phyloP scores from a whole-genome alignment of 2,329 filamentous ascomycete genomes.

The Metarhizium anisopliae region DNA sequence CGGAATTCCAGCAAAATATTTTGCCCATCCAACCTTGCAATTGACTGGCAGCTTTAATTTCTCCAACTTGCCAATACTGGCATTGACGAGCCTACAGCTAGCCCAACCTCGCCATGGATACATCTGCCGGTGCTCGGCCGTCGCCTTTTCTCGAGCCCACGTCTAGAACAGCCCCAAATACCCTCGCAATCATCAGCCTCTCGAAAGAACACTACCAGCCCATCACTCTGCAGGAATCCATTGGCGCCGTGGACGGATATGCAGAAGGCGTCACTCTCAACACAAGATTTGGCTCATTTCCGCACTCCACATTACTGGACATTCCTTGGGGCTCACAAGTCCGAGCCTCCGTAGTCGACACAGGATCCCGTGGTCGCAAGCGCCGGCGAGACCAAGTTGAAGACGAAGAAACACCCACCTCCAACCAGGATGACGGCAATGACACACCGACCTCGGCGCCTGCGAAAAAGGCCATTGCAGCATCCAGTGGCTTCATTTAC shows the following conservation, averaged over 20 bases:
- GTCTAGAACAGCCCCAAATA: constrained; percentile 48
- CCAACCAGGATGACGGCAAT: constrained; percentile 25
- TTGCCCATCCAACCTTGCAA: background rate
- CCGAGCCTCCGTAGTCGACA: constrained; percentile 81
- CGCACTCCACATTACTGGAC: constrained; percentile 66
- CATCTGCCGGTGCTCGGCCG: constrained; percentile 20
- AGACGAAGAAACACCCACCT: constrained; percentile 33
- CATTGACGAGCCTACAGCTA: background rate
- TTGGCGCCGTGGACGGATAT: constrained; percentile 60
- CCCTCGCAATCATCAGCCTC: constrained; percentile 76
- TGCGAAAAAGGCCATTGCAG: constrained; percentile 41
- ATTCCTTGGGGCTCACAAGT: constrained; percentile 90
- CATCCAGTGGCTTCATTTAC: constrained; percentile 65
- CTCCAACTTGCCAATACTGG: background rate
- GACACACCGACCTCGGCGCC: constrained; percentile 20
- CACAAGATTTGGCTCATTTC: constrained; percentile 88
- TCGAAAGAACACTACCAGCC: constrained; percentile 80
- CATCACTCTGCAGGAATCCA: constrained; percentile 54
- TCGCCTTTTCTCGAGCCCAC: constrained; percentile 78
- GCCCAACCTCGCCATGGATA: background rate
- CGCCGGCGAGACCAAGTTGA: constrained; percentile 39
- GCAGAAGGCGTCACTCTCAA: constrained; percentile 74
- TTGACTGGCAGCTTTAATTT: background rate
- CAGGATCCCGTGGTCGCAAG: constrained; percentile 75
- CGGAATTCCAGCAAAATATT: background rate